These are phyloP conservation scores for Fistulinella cinereoalba DNA, from an alignment of 1,284 basidiomycete species.

Conservation along the genomic window DNA sequence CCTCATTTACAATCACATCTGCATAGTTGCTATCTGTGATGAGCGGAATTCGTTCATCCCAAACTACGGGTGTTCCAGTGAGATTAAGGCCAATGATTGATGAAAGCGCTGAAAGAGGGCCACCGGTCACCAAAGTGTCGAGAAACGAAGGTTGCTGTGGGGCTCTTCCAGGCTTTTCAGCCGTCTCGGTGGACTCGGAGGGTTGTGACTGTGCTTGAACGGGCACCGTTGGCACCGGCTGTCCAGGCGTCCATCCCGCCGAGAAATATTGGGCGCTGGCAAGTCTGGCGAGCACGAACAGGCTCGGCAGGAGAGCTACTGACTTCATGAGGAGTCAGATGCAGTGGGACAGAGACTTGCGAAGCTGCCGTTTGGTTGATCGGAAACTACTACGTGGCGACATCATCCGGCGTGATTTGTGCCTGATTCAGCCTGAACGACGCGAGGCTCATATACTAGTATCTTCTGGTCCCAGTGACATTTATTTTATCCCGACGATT, in stretches of 20 bases:
- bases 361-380: too few species aligned
- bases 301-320: slow-evolving; percentile 35
- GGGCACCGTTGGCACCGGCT: slow-evolving; percentile 42
- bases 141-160: slow-evolving; percentile 24
- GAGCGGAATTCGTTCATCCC: slow-evolving; percentile 69
- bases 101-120: slow-evolving; percentile 53
- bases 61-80: slow-evolving; percentile 53
- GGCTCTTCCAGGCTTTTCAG: slow-evolving; percentile 13
- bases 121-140: slow-evolving; percentile 25
- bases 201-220: slow-evolving; percentile 12
- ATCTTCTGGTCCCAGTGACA: too few species aligned
- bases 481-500: too few species aligned
- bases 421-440: too few species aligned
- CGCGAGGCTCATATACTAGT: too few species aligned
- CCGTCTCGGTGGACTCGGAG: slow-evolving; percentile 16
- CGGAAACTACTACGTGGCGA: too few species aligned
- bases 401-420: too few species aligned
- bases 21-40: slow-evolving; percentile 75
- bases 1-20: slow-evolving; percentile 65
- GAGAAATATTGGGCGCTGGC: slow-evolving; percentile 70
- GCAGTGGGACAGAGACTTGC: not conserved
- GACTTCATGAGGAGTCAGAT: slow-evolving; percentile 44
- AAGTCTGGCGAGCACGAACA: slow-evolving; percentile 36
- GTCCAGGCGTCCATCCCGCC: slow-evolving; percentile 72
- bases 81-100: slow-evolving; percentile 63